Base-by-base conservation (phyloP, 2,329 filamentous ascomycete genomes). In the Cladosporium phlei region DNA sequence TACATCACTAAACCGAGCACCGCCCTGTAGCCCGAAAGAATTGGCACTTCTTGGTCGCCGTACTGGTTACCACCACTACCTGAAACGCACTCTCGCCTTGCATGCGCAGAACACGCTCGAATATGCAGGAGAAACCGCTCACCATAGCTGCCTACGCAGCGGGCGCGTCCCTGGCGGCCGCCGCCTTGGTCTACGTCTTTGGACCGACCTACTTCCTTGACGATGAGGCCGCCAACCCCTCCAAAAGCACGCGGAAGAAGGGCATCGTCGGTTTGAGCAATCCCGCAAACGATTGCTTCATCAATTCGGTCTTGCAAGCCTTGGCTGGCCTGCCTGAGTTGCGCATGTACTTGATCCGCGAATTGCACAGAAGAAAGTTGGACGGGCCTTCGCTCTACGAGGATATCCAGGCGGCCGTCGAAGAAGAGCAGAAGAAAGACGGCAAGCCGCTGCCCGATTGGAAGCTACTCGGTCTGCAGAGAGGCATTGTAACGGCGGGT, bases 141-240 rank as follows among this genome's bases (percentile, higher is more conserved):
- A 89, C 85, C 6, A 85, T 93, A 59, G 88, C 88, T 58, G 88
- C 88, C 34, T 98, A 98, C 70, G 93, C 93, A 61, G 93, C 91
- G 50, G 91, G 91, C 58, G 93, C 91, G 51, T 95, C 90, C 46
- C 84, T 98, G 53, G 93, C 93, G 47, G 93, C 93, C 52, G 87
- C 95, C 53, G 91, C 93, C 24, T 80, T 97, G 48, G 87, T 97
- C 65, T 98, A 97, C 69, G 91, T 97, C 58, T 97, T 98, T 69
- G 89, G 85, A 7, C 93, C 93, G n/a, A 97, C 90, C 43, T 97
- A 91, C 68, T 87, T 95, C 59, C 84, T 97, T 66, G 91, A 98
- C 69, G 82, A 84, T 62, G 86, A 93, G 47, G 78, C 83, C 42
- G 73, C 74, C 19, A 70, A 68, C 48, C 72, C 67, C 51, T 79